These are phyloP conservation scores for Pythium phragmitis DNA, from an alignment of 352 stramenopile genomes.

Conservation along the genomic window DNA sequence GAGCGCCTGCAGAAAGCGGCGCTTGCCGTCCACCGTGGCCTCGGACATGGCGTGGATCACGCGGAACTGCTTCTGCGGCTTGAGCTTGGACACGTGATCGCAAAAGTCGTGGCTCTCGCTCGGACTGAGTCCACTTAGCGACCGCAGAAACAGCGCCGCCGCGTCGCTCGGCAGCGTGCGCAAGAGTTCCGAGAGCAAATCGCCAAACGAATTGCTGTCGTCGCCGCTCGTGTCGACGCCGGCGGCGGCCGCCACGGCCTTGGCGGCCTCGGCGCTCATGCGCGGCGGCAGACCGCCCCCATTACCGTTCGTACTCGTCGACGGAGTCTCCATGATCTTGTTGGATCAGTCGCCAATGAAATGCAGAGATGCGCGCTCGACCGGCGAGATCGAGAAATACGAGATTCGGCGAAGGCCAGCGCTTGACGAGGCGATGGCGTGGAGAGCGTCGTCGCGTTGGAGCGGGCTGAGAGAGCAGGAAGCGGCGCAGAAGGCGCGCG, in stretches of 20 bases:
- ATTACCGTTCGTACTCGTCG: not conserved
- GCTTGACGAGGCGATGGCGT: not conserved
- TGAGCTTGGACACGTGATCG: constrained; percentile 68
- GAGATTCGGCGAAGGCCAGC: not conserved
- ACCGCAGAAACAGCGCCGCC: constrained; percentile 71
- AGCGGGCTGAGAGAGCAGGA: not conserved
- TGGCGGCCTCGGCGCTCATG: constrained; percentile 27
- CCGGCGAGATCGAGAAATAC: constrained; percentile 19
- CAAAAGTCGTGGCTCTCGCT: constrained; percentile 75
- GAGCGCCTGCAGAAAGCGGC: constrained; percentile 70
- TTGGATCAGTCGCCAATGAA: not conserved
- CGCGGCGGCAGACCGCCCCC: not conserved
- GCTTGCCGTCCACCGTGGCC: constrained; percentile 74
- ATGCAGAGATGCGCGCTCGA: constrained; percentile 11
- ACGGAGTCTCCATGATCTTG: constrained; percentile 19
- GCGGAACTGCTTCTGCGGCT: constrained; percentile 83
- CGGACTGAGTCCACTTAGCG: constrained; percentile 68
- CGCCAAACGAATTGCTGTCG: constrained; percentile 55
- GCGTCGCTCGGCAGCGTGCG: constrained; percentile 69
- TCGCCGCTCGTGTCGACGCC: constrained; percentile 27
- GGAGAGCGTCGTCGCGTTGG: not conserved
- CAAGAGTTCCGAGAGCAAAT: constrained; percentile 75
- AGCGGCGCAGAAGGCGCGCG: constrained; percentile 3
- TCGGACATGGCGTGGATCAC: constrained; percentile 86
- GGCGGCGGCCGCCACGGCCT: constrained; percentile 16